These are phyloP conservation scores for Mortierella sp. DNA, from an alignment of 371 early-diverging fungal genomes.

Conservation along the genomic window DNA sequence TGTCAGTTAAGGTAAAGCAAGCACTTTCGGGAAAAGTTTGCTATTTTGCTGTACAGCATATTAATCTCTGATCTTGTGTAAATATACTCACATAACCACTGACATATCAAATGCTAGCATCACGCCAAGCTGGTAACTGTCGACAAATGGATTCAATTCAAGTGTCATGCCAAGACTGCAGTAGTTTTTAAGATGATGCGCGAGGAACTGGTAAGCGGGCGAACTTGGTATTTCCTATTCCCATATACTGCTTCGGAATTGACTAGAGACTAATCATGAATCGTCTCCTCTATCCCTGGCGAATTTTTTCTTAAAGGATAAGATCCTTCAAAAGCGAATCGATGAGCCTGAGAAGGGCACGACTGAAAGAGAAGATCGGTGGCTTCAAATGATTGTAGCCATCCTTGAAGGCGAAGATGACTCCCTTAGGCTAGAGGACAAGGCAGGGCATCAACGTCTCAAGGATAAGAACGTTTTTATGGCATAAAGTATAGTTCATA, in stretches of 20 bases:
- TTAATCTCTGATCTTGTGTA: background rate
- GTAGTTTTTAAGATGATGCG: conserved; percentile 70
- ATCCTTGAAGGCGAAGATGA: conserved; percentile 55
- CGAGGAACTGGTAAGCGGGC: conserved; percentile 59
- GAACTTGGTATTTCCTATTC: background rate
- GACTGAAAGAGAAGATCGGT: conserved; percentile 51
- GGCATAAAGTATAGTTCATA: conserved; percentile 13
- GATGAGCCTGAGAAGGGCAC: conserved; percentile 48
- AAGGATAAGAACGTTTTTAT: conserved; percentile 46
- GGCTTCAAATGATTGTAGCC: conserved; percentile 54
- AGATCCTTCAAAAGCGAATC: conserved; percentile 54
- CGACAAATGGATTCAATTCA: conserved; percentile 74
- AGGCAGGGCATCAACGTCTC: conserved; percentile 22
- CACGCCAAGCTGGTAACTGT: conserved; percentile 64
- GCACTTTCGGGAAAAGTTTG: background rate
- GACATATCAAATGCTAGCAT: conserved; percentile 57
- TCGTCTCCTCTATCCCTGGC: background rate
- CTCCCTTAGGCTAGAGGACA: conserved; percentile 34
- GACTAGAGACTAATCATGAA: background rate
- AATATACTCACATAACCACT: background rate
- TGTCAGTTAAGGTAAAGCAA: conserved; percentile 65
- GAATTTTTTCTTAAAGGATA: conserved; percentile 27
- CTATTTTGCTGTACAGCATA: background rate
- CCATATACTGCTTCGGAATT: background rate
- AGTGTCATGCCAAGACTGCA: conserved; percentile 75